Base-by-base conservation (phyloP, 2,329 filamentous ascomycete species). In the Neonectria ditissima region DNA sequence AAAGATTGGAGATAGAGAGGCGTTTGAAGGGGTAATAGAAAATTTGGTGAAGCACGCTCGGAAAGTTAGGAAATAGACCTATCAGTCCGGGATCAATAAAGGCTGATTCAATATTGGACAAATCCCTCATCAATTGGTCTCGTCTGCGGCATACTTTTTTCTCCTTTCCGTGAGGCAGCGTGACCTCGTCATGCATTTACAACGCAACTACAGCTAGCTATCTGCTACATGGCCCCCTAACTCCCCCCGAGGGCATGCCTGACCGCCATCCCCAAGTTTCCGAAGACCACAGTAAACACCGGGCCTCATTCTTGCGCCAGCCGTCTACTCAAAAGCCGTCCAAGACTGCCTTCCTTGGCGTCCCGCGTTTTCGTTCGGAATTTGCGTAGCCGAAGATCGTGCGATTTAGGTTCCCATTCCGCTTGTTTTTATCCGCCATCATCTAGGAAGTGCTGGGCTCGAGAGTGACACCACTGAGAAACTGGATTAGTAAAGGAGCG, bases 11-110 rank as follows among this genome's bases (percentile, higher is more conserved):
- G 95, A 98, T 76, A 91, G 96, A 71, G 95, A 97, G 76, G 93
- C 94, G 3, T 96, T 97, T 77, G 95, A 98, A 77, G 94, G 93
- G 1, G 95, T 98, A 16, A 97, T 98, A 84, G 95, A 97, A 80
- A 97, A 97, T 78, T 79, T 98, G 69, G 95, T 97, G 45, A 96
- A 94, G 78, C 93, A 97, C 81, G 93, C 93, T 53, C 86, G 93
- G 77, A 93, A 94, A 80, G 89, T 93, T 60, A 87, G 93, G 75
- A 96, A 94, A 80, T 93, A 81, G 80, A 69, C 37, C 48, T 43
- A 24, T 67, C 62, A 68, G 68, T 55, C 16, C 37, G 37, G 48
- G 41, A n/a, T 48, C 28, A 18, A 55, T 62, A 11, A 54, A 22
- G 22, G 32, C 34, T 32, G 39, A 26, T 32, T 24, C 20, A 50